Percentiles rank a stretch among this genome's conserved stretches.
phyloP scores from a whole-genome alignment of 768 basidiomycete species.

The Lentinula sp. region DNA sequence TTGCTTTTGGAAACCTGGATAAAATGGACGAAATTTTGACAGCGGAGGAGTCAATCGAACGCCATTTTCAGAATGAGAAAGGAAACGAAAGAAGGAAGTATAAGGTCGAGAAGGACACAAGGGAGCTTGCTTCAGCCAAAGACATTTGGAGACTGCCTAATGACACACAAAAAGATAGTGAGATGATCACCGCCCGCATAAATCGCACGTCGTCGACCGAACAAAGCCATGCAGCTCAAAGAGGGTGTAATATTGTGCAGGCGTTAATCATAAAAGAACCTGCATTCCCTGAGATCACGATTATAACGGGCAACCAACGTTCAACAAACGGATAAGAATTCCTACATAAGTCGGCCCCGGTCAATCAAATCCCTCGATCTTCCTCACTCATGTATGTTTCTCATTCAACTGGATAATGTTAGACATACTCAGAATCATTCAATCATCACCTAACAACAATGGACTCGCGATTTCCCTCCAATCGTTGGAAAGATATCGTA shows the following conservation, averaged over 20 bases:
- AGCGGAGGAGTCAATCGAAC: background rate
- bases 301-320: background rate
- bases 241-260: background rate
- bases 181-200: background rate
- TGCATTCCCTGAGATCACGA: slow-evolving; percentile 1
- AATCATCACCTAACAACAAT: no score
- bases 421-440: no score
- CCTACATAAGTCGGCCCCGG: background rate
- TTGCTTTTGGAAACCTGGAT: background rate
- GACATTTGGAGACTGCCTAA: background rate
- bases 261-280: background rate
- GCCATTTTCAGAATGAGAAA: background rate
- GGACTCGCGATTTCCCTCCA: no score
- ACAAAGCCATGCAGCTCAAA: background rate
- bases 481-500: no score
- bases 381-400: no score
- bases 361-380: background rate
- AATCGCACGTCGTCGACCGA: slow-evolving; percentile 1
- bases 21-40: background rate
- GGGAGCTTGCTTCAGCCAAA: slow-evolving; percentile 13
- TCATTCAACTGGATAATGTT: no score
- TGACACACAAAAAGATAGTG: background rate
- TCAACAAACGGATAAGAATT: background rate
- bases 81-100: slow-evolving; percentile 9
- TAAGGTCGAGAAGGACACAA: slow-evolving; percentile 13